These are phyloP conservation scores for Letharia columbiana DNA, from an alignment of 495 filamentous ascomycete genomes.

Conservation along the genomic window DNA sequence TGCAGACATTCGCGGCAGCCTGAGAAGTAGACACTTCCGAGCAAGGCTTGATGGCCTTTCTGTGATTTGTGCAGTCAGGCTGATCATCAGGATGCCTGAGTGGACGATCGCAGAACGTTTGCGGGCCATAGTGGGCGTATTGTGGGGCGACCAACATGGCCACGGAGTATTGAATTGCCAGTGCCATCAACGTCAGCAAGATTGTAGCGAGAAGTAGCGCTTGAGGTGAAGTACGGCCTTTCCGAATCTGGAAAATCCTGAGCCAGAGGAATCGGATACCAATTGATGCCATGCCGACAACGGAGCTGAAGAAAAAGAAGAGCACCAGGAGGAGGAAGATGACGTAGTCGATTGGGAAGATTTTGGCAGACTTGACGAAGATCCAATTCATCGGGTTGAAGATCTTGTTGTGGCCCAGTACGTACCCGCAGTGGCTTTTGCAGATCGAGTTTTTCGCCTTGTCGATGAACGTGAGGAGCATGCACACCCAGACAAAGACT, in stretches of 20 bases:
- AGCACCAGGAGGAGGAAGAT: slow-evolving; percentile 76
- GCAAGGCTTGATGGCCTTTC: slow-evolving; percentile 66
- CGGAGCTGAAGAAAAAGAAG: slow-evolving; percentile 75
- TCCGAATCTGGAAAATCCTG: slow-evolving; percentile 78
- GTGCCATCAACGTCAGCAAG: slow-evolving; percentile 75
- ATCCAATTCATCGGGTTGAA: slow-evolving; percentile 94
- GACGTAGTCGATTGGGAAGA: slow-evolving; percentile 88
- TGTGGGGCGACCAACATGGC: slow-evolving; percentile 89
- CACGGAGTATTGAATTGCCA: slow-evolving; percentile 86
- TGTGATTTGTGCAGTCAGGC: slow-evolving; percentile 71
- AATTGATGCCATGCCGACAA: slow-evolving; percentile 74
- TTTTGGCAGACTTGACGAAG: slow-evolving; percentile 69
- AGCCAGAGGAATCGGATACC: slow-evolving; percentile 97
- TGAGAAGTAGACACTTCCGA: slow-evolving; percentile 57
- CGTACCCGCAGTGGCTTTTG: slow-evolving; percentile 84
- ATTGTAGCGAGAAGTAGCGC: slow-evolving; percentile 86
- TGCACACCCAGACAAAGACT: slow-evolving; percentile 73
- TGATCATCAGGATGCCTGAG: slow-evolving; percentile 47
- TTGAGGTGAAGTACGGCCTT: slow-evolving; percentile 82
- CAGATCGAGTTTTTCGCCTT: slow-evolving; percentile 92
- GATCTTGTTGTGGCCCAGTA: slow-evolving; percentile 81
- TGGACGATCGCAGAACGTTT: slow-evolving; percentile 77
- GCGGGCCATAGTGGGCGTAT: slow-evolving; percentile 88
- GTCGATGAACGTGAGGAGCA: slow-evolving; percentile 93
- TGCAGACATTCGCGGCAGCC: slow-evolving; percentile 69